Evolutionary conservation across 148 eudicot genomes (phyloP).

Genomic region (Rhododendron ovatum): DNA sequence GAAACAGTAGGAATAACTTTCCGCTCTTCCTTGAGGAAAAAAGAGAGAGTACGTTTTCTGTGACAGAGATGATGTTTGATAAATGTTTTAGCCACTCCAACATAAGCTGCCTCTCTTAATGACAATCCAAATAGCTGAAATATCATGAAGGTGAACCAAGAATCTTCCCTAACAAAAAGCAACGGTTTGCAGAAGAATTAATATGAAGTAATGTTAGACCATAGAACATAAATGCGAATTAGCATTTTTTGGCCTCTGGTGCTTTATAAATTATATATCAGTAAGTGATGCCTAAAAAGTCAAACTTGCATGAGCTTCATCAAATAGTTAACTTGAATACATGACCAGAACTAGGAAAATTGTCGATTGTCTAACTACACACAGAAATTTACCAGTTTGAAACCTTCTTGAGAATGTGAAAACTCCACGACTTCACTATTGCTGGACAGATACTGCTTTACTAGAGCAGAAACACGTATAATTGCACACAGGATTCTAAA

Average conservation of each 20-base stretch:
- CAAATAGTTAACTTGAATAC: neutral
- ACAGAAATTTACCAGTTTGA: slow-evolving; percentile 42
- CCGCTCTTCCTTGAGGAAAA: neutral
- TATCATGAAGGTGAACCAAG: neutral
- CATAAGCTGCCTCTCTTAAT: neutral
- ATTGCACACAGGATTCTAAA: slow-evolving; percentile 54
- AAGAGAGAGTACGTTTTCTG: neutral
- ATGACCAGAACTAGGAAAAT: neutral
- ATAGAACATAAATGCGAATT: neutral
- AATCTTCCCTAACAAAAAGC: neutral
- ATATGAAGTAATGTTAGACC: neutral
- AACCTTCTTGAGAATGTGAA: slow-evolving; percentile 41
- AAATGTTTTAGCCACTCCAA: neutral
- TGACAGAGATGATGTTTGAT: neutral
- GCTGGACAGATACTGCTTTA: slow-evolving; percentile 31
- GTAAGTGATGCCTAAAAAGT: neutral
- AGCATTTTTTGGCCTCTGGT: neutral
- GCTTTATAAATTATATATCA: neutral
- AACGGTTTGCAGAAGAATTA: neutral
- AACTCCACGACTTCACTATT: slow-evolving; percentile 28
- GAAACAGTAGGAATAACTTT: neutral
- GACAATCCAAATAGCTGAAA: neutral
- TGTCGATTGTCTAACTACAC: neutral
- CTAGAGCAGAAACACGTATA: slow-evolving; percentile 44
- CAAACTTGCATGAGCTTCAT: neutral